These are phyloP conservation scores for Periconia sp. DNA, from an alignment of 2,329 filamentous ascomycete genomes.

Conservation along the genomic window DNA sequence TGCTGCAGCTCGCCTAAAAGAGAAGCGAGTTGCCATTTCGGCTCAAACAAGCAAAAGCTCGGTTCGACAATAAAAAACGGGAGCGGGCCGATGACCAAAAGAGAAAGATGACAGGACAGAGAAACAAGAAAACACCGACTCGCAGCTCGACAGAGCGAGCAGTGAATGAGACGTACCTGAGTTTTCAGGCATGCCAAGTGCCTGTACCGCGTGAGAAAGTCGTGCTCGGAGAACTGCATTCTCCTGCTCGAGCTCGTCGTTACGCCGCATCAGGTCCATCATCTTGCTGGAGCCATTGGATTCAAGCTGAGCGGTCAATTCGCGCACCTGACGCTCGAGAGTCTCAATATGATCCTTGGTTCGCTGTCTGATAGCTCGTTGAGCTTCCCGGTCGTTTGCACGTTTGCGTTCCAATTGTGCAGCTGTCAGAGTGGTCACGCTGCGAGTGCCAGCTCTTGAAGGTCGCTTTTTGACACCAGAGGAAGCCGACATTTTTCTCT, in stretches of 20 bases:
- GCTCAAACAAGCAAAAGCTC: slow-evolving; percentile 22
- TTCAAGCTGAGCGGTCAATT: slow-evolving; percentile 53
- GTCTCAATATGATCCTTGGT: slow-evolving; percentile 62
- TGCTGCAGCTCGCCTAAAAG: slow-evolving; percentile 27
- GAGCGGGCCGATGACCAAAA: slow-evolving; percentile 23
- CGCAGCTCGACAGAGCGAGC: slow-evolving; percentile 21
- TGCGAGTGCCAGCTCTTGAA: slow-evolving; percentile 59
- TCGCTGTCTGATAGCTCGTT: slow-evolving; percentile 60
- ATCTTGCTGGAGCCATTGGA: slow-evolving; percentile 48
- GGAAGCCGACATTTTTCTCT: slow-evolving; percentile 35
- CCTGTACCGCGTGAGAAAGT: slow-evolving; percentile 49
- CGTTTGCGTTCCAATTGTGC: slow-evolving; percentile 62
- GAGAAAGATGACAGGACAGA: slow-evolving; percentile 25
- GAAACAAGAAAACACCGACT: slow-evolving; percentile 19
- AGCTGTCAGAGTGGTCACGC: slow-evolving; percentile 58
- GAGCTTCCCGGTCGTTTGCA: slow-evolving; percentile 62
- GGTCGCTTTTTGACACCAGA: slow-evolving; percentile 49
- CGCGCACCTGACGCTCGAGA: slow-evolving; percentile 57
- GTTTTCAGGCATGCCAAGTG: slow-evolving; percentile 38
- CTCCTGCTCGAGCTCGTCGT: slow-evolving; percentile 58
- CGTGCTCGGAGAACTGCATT: slow-evolving; percentile 55
- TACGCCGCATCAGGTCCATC: slow-evolving; percentile 55
- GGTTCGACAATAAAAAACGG: slow-evolving; percentile 24
- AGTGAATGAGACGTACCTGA: slow-evolving; percentile 38
- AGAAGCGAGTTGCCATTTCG: slow-evolving; percentile 14